Evolutionary conservation across 2,329 filamentous ascomycete species (phyloP).

Genomic region (Thelonectria olida): DNA sequence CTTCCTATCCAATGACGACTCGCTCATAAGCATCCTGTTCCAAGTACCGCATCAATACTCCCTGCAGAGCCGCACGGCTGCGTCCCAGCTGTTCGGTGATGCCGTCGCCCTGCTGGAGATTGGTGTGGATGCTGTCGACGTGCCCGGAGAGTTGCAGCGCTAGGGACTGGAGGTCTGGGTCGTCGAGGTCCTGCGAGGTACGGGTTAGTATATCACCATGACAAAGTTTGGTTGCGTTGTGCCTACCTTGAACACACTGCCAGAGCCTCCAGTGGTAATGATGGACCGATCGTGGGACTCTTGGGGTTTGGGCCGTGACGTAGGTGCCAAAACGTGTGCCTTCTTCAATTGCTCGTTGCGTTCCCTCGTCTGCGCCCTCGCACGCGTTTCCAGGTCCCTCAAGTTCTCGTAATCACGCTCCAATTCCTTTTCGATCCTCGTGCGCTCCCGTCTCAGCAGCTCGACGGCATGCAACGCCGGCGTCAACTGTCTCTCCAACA

Average conservation of each 20-base stretch:
- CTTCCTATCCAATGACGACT: constrained; percentile 53
- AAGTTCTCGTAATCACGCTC: constrained; percentile 64
- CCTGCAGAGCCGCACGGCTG: constrained; percentile 59
- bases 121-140: constrained; percentile 64
- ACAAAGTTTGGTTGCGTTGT: background rate
- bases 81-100: constrained; percentile 59
- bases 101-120: constrained; percentile 63
- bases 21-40: constrained; percentile 56
- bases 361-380: constrained; percentile 61
- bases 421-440: constrained; percentile 63
- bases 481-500: constrained; percentile 67
- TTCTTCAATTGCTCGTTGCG: constrained; percentile 60
- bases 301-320: constrained; percentile 17
- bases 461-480: constrained; percentile 70
- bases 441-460: constrained; percentile 67
- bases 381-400: constrained; percentile 62
- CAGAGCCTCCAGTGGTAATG: constrained; percentile 11
- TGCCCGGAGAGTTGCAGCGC: constrained; percentile 61
- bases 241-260: constrained; percentile 36
- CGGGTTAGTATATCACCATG: background rate
- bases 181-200: constrained; percentile 46
- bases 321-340: constrained; percentile 60
- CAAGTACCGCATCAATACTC: constrained; percentile 57
- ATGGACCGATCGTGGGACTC: constrained; percentile 23
- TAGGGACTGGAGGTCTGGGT: constrained; percentile 55